A percentile compares a stretch with the other conserved stretches of the same genome.
These are phyloP conservation scores for Heterobasidion annosum DNA, from an alignment of 1,284 basidiomycete species.

Conservation along the genomic window DNA sequence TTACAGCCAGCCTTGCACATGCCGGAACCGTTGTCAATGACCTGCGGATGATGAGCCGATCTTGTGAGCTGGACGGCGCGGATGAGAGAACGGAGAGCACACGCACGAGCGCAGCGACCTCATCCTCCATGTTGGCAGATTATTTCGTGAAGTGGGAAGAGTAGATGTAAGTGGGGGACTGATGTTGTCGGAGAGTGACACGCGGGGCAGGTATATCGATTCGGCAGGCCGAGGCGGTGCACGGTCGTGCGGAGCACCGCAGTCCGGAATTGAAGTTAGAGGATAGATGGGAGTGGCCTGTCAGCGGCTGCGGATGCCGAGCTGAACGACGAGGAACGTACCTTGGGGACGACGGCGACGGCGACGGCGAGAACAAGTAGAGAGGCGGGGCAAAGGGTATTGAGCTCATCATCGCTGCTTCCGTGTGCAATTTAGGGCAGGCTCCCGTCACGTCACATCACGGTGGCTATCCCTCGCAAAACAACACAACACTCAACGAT, in stretches of 20 bases:
- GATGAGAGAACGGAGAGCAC: neutral
- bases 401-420: neutral
- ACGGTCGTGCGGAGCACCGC: neutral
- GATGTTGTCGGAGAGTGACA: neutral
- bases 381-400: neutral
- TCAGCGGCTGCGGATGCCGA: neutral
- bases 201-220: neutral
- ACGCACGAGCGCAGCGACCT: conserved; percentile 38
- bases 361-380: neutral
- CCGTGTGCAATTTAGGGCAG: neutral
- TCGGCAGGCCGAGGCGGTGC: neutral
- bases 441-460: neutral
- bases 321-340: neutral
- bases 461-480: neutral
- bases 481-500: too few relatives aligned
- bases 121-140: conserved; percentile 30
- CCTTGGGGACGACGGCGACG: neutral
- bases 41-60: conserved; percentile 23
- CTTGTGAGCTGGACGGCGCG: neutral
- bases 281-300: neutral
- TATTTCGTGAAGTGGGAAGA: neutral
- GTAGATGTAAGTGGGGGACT: neutral
- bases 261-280: neutral
- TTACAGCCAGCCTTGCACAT: conserved; percentile 91
- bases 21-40: conserved; percentile 83